Conservation (phyloP, 768 basidiomycete genomes). For the Russula sp. region DNA sequence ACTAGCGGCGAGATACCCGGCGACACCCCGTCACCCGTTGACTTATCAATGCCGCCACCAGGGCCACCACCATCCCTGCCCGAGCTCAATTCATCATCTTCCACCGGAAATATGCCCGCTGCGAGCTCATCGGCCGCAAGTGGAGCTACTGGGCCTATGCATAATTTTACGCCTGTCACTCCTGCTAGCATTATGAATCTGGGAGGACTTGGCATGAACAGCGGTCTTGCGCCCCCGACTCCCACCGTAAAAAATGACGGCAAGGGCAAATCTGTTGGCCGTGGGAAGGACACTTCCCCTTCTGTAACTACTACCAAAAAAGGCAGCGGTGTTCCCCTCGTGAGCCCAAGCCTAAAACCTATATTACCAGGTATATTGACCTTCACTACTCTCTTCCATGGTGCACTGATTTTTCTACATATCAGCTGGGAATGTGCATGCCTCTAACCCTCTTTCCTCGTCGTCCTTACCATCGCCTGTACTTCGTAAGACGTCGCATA, state of each 20-base stretch:
- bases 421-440: constrained; percentile 31
- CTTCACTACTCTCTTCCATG: constrained; percentile 1
- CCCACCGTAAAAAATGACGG: constrained; percentile 21
- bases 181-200: constrained; percentile 93
- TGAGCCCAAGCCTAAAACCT: constrained; percentile 57
- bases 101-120: constrained; percentile 1
- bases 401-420: constrained; percentile 6
- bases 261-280: constrained; percentile 13
- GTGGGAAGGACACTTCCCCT: constrained; percentile 15
- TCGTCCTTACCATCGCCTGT: constrained; percentile 28
- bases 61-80: constrained; percentile 38
- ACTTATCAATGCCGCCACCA: constrained; percentile 84
- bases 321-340: constrained; percentile 27
- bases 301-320: constrained; percentile 25
- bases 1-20: constrained; percentile 26
- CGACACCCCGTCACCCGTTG: constrained; percentile 82
- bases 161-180: constrained; percentile 67
- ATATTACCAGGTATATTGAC: constrained; percentile 58
- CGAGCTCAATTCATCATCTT: constrained; percentile 7
- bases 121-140: constrained; percentile 1
- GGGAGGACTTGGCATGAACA: constrained; percentile 50
- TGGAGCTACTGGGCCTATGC: constrained; percentile 20
- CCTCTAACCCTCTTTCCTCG: constrained; percentile 25
- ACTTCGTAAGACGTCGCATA: constrained; percentile 77
- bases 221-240: constrained; percentile 32